Percentiles rank a stretch among this genome's conserved stretches.
These are phyloP conservation scores for Russula brevipes DNA, from an alignment of 768 basidiomycete genomes.

Conservation along the genomic window DNA sequence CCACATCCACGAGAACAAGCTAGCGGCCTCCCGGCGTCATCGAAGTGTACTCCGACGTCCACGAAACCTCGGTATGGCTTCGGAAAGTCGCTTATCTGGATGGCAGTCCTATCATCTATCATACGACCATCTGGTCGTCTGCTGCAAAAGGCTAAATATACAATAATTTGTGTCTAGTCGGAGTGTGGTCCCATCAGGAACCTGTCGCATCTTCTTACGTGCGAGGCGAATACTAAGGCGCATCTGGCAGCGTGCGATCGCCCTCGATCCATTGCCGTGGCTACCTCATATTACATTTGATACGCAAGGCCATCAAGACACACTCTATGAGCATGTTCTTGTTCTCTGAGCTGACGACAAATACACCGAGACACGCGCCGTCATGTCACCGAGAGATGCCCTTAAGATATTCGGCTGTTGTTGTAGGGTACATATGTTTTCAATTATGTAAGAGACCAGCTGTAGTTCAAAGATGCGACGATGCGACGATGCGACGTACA, in stretches of 20 bases:
- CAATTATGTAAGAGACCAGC: too few species aligned
- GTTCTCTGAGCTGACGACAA: background rate
- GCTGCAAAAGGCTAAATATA: too few species aligned
- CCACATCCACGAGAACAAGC: background rate
- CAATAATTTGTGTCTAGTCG: too few species aligned
- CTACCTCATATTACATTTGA: background rate
- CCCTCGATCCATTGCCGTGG: background rate
- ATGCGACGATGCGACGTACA: too few species aligned
- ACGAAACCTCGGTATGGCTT: background rate
- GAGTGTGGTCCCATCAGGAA: too few species aligned
- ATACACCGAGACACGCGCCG: background rate
- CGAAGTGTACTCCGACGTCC: background rate
- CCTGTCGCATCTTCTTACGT: too few species aligned
- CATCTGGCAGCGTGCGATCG: background rate
- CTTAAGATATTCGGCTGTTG: too few species aligned
- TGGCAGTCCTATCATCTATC: background rate
- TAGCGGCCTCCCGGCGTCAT: background rate
- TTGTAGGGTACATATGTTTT: too few species aligned
- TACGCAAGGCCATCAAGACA: background rate
- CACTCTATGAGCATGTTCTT: background rate
- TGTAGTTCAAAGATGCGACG: too few species aligned
- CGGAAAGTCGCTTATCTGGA: background rate
- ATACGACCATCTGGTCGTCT: background rate
- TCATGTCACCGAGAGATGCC: too few species aligned
- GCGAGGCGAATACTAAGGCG: too few species aligned